Base-by-base conservation (phyloP, 805 yeast genomes). In the Ogataea ganodermae region DNA sequence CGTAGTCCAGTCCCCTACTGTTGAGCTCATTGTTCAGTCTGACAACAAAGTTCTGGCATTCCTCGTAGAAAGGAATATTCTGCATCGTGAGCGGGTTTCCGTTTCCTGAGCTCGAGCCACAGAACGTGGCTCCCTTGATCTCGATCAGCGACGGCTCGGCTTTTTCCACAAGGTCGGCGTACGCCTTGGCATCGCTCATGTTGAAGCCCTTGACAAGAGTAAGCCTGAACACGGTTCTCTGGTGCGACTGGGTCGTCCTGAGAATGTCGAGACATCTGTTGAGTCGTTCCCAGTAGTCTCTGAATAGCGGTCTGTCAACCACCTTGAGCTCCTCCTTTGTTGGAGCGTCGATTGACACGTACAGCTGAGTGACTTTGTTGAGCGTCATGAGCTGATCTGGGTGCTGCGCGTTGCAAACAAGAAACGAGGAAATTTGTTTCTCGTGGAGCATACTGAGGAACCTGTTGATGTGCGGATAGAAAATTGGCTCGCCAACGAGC, bases 381-480 rank as follows among this genome's bases (percentile, higher is more conserved):
- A 90, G 72, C 2, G 75, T 74, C 18, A 77, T 80, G 56, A 90
- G 72, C 52, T 89, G 86, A 43, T 85, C 90, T 3, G 97, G 97
- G 67, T 90, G 97, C 71, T 90, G 97, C 7, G 97, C 97, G 63
- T 90, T 90, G 70, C 97, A 91, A 10, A 90, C 97, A 58, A 90
- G 74, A 66, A 90, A 90, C 44, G 94, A 83, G 2, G 96, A 87
- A 38, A 90, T 91, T 33, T 79, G 84, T 61, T 81, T 77, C 27
- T 79, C 86, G 60, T 90, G 97, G 42, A 91, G 72, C 83, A 90
- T 78, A 10, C 78, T 79, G 33, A 90, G 80, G 63, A 90, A 90
- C 63, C 84, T 88, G 65, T 87, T 89, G 65, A 90, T 90, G 62
- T 90, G 82, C 1, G 97, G 97, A 64, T 90, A 90, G 66, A 90